Base-by-base conservation (phyloP, 1,284 basidiomycete species). In the Cerioporus squamosus region DNA sequence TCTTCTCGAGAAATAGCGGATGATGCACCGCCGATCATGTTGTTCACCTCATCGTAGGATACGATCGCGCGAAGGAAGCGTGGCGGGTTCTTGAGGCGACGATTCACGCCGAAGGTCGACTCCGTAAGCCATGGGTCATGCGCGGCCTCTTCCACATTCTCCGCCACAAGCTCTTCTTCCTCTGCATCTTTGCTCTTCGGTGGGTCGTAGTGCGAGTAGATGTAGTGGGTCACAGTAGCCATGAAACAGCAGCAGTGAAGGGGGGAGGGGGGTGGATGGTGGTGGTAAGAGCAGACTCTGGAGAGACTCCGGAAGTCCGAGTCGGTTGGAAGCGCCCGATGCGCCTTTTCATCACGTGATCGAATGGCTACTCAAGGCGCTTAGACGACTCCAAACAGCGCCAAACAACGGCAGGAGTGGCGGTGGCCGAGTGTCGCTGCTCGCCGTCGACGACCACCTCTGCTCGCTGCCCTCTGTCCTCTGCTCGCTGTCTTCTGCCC, bases 11-110 rank as follows among this genome's bases (percentile, higher is more conserved):
- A 23, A 44, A 60, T 46, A 33, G 51, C 51, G 20, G 57, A 44
- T 6, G 61, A 59, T 33, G 62, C 55, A n/a, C 55, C 48, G 22
- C 68, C 68, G 22, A 72, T 70, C 68, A 70, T 71, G 50, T 71
- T 59, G 60, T 73, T 73, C 67, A 79, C 56, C 53, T 79, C 77
- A 56, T 83, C 80, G 59, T 79, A 79, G n/a, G 78, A 69, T n/a
- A 79, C 59, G 36, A 77, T 77, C 2, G 88, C 88, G 43, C 71
- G 70, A 14, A 78, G 73, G 61, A 79, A 79, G 17, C 57, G 68
- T 33, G 76, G 75, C 9, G 74, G 66, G 33, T 60, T 61, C 24
- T 68, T 63, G 17, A 74, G 54, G 24, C 73, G 73, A 31, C 65
- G 68, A 26, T 69, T 67, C 3, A 57, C 63, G 33, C 72, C 68